A percentile compares a stretch with the other conserved stretches of the same genome.
Evolutionary conservation across 148 eudicot species (phyloP).

Genomic region (Salicornia ramosissima): DNA sequence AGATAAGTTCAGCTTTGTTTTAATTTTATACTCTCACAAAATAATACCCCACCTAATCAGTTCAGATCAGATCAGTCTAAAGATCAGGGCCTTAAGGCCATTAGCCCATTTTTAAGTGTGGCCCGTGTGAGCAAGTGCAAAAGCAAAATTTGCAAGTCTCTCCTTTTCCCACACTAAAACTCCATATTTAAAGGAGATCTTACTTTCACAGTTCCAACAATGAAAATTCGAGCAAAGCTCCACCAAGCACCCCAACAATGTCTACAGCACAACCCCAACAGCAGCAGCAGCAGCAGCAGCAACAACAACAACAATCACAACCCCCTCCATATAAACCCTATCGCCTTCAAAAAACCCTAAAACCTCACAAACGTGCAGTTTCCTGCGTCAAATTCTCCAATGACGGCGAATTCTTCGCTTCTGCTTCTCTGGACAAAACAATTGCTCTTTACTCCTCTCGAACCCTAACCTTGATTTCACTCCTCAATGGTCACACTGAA

Average conservation of each 20-base stretch:
- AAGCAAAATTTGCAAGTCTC: too few relatives aligned
- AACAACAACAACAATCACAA: slow-evolving; percentile 11
- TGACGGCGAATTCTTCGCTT: slow-evolving; percentile 74
- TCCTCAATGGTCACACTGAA: slow-evolving; percentile 63
- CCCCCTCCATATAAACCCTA: slow-evolving; percentile 52
- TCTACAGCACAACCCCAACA: slow-evolving; percentile 22
- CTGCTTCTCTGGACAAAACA: slow-evolving; percentile 85
- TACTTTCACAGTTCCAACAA: not conserved
- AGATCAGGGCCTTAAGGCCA: too few relatives aligned
- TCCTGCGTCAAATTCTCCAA: slow-evolving; percentile 82
- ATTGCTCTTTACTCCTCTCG: slow-evolving; percentile 51
- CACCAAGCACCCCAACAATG: slow-evolving; percentile 11
- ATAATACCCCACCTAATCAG: too few relatives aligned
- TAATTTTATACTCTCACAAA: too few relatives aligned
- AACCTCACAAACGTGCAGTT: slow-evolving; percentile 58
- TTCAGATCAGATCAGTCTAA: too few relatives aligned
- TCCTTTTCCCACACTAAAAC: not conserved
- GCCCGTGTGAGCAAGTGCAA: too few relatives aligned
- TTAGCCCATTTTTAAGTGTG: too few relatives aligned
- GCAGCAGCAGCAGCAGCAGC: too few relatives aligned
- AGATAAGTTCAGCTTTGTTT: too few relatives aligned
- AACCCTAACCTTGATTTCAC: slow-evolving; percentile 51
- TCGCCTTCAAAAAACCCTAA: slow-evolving; percentile 55
- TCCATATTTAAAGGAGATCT: not conserved
- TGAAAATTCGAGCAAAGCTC: not conserved